Evolutionary conservation across 2,329 filamentous ascomycete species (phyloP).

Genomic region (Fusarium proliferatum): DNA sequence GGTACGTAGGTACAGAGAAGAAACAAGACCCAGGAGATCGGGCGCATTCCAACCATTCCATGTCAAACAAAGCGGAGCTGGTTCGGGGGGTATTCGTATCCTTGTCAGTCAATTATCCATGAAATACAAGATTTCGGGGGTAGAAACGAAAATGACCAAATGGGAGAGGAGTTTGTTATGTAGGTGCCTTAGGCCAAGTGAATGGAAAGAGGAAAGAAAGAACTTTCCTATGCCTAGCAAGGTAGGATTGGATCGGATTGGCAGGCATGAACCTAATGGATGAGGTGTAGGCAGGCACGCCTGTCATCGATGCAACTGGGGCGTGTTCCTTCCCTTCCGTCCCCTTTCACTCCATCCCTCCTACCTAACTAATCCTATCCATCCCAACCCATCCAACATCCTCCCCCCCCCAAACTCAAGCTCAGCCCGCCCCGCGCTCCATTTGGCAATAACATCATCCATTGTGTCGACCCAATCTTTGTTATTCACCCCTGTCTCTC

Average conservation of each 20-base stretch:
- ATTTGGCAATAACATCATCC: slow-evolving; percentile 45
- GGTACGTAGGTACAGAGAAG: slow-evolving; percentile 9
- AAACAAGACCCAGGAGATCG: slow-evolving; percentile 38
- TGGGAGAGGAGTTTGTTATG: not conserved
- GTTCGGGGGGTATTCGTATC: slow-evolving; percentile 29
- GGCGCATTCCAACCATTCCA: slow-evolving; percentile 29
- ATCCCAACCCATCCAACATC: slow-evolving; percentile 14
- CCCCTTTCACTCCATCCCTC: slow-evolving; percentile 29
- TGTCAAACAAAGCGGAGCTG: slow-evolving; percentile 35
- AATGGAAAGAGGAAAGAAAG: not conserved
- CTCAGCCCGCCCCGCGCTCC: slow-evolving; percentile 39
- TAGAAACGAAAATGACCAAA: slow-evolving; percentile 5
- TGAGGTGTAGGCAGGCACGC: slow-evolving; percentile 18
- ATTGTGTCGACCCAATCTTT: slow-evolving; percentile 36
- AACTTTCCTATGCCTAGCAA: not conserved
- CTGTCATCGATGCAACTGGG: slow-evolving; percentile 9
- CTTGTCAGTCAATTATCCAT: slow-evolving; percentile 2
- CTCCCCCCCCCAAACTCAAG: slow-evolving; percentile 20
- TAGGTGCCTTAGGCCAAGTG: not conserved
- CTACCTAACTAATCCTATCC: not conserved
- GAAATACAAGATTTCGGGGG: slow-evolving; percentile 19
- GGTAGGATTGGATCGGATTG: not conserved
- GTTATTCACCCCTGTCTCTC: slow-evolving; percentile 30
- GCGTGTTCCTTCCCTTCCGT: slow-evolving; percentile 37
- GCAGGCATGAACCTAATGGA: not conserved